Base-by-base conservation (phyloP, 495 filamentous ascomycete genomes). In the Extremus antarcticus region DNA sequence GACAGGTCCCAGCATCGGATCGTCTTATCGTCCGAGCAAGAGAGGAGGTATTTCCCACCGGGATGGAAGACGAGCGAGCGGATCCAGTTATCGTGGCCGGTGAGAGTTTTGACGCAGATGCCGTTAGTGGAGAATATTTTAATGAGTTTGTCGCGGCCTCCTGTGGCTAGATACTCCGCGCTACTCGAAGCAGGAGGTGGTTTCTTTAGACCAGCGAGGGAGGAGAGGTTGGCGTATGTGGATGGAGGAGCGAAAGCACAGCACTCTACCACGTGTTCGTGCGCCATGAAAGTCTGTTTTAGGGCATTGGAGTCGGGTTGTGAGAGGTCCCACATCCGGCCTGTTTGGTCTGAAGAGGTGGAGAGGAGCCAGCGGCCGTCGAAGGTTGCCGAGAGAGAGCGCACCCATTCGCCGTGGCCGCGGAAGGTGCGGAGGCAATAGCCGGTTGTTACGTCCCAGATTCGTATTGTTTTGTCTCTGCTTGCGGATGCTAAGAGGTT, bases 41-140 rank as follows among this genome's bases (percentile, higher is more conserved):
- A 88, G 17, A 98, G 70, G 1, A 98, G 76, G 60, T 92, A 98
- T 68, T 94, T 95, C 0, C 92, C 92, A 2, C 88, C 90, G 0
- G 92, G 92, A 60, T 98, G 92, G 68, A 94, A 98, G 17, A 88
- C 82, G 13, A 97, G 64, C 1, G 76, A 86, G 10, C 89, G 81
- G 0, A 98, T 85, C 92, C 92, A 98, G 66, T 96, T 98, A 67
- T 98, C 92, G 63, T 98, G 92, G 2, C 92, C 92, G 1, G 84
- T 69, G 8, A 97, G 74, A 1, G 87, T 94, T 68, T 90, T 96
- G 61, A 98, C 83, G 47, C 87, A 75, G 13, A 85, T 87, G 10
- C 92, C 92, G 47, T 90, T 77, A 3, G 81, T 76, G 67, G 95
- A 89, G 90, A 90, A 97, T 13, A 98, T 68, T 64, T 83, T 83